A percentile compares a stretch with the other conserved stretches of the same genome.
phyloP scores from a whole-genome alignment of 805 yeast species.

The Nakazawaea ishiwadae region DNA sequence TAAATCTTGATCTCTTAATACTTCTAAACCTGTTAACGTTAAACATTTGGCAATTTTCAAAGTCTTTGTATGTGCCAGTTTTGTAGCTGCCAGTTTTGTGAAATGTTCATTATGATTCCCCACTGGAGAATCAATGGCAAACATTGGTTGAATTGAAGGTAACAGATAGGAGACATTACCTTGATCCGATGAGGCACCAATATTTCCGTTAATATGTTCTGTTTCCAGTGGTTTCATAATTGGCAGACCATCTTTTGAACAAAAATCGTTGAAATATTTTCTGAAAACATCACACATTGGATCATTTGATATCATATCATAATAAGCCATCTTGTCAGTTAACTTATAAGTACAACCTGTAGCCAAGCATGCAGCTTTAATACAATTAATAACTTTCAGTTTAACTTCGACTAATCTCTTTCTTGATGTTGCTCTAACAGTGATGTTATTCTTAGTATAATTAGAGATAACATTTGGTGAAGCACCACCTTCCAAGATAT shows the following conservation, averaged over 20 bases:
- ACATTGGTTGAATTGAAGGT: slow-evolving; percentile 21
- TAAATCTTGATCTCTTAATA: slow-evolving; percentile 15
- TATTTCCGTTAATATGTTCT: slow-evolving; percentile 15
- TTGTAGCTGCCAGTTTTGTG: slow-evolving; percentile 15
- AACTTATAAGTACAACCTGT: slow-evolving; percentile 29
- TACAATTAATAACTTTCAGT: slow-evolving; percentile 24
- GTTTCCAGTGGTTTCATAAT: slow-evolving; percentile 2
- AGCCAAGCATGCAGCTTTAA: slow-evolving; percentile 21
- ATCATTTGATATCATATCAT: slow-evolving; percentile 19
- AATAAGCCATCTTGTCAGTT: slow-evolving; percentile 24
- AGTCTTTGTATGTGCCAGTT: slow-evolving; percentile 16
- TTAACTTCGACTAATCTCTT: slow-evolving; percentile 17
- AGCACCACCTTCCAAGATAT: slow-evolving; percentile 20
- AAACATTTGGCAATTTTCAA: slow-evolving; percentile 18
- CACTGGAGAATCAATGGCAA: slow-evolving; percentile 16
- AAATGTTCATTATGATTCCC: slow-evolving; percentile 20
- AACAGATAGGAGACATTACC: slow-evolving; percentile 21
- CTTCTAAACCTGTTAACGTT: slow-evolving; percentile 18
- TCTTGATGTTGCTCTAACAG: slow-evolving; percentile 17
- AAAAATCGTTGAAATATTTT: slow-evolving; percentile 15
- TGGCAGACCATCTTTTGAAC: slow-evolving; percentile 11
- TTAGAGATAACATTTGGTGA: slow-evolving; percentile 23
- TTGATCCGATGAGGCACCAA: slow-evolving; percentile 21
- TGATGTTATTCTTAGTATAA: slow-evolving; percentile 17
- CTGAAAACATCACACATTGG: slow-evolving; percentile 17